Evolutionary conservation across 441 rosid species (phyloP).

Genomic region (Populus hybrid): DNA sequence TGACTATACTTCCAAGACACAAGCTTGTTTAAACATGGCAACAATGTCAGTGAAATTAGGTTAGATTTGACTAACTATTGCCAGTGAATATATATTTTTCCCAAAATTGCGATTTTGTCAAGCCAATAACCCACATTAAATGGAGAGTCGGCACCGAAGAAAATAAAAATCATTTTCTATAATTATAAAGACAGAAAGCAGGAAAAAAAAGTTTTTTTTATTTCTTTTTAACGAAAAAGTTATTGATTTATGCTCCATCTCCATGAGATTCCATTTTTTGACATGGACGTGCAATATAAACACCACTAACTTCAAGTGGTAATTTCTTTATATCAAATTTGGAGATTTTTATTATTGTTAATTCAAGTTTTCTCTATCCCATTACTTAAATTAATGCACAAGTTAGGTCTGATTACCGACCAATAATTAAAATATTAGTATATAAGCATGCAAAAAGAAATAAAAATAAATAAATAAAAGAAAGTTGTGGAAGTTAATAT

Average conservation of each 20-base stretch:
- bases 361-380: conserved; percentile 24
- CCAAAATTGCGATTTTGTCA: background rate
- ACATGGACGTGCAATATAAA: conserved; percentile 33
- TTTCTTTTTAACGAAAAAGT: background rate
- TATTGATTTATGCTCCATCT: background rate
- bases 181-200: background rate
- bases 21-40: background rate
- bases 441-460: conserved; percentile 7
- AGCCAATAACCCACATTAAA: background rate
- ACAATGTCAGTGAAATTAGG: background rate
- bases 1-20: conserved; percentile 1
- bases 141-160: conserved; percentile 12
- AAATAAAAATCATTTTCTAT: background rate
- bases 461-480: background rate
- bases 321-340: conserved; percentile 18
- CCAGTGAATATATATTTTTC: background rate
- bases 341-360: conserved; percentile 2
- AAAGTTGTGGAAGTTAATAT: conserved; percentile 29
- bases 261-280: conserved; percentile 28
- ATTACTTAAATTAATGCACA: conserved; percentile 25
- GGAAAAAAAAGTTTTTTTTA: background rate
- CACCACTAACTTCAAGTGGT: conserved; percentile 39
- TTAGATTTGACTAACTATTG: background rate
- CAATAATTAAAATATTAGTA: conserved; percentile 23
- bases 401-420: conserved; percentile 47